A percentile compares a stretch with the other conserved stretches of the same genome.
These are phyloP conservation scores for Diaporthe citrichinensis DNA, from an alignment of 2,329 filamentous ascomycete species.

Conservation along the genomic window DNA sequence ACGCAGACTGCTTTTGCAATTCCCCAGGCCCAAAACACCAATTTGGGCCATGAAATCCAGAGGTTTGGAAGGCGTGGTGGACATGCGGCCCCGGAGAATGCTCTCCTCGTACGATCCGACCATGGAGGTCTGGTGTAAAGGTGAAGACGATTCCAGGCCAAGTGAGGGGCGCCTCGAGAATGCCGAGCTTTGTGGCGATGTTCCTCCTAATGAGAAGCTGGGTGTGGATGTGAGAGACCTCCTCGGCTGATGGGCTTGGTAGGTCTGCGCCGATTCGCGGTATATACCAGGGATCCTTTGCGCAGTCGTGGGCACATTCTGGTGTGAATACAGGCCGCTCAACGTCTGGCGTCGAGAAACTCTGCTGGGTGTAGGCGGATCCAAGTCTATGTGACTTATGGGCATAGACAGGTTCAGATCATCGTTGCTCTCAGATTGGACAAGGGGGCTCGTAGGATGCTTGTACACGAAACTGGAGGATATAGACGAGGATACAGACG, in stretches of 20 bases:
- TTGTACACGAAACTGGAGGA: conserved; percentile 87
- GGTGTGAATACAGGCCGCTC: conserved; percentile 53
- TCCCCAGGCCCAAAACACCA: conserved; percentile 89
- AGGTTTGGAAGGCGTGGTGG: conserved; percentile 92
- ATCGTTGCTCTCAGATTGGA: conserved; percentile 88
- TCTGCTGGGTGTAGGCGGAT: conserved; percentile 51
- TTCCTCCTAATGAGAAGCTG: conserved; percentile 55
- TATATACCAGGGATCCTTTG: conserved; percentile 60
- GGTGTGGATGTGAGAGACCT: conserved; percentile 78
- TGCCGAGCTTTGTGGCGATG: conserved; percentile 65
- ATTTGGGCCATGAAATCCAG: conserved; percentile 96
- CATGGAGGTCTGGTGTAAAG: conserved; percentile 92
- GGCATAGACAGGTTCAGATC: conserved; percentile 76
- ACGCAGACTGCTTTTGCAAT: conserved; percentile 86
- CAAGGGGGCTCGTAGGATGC: conserved; percentile 91
- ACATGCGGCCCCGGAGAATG: conserved; percentile 95
- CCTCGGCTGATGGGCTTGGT: conserved; percentile 84
- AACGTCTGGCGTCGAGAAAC: conserved; percentile 78
- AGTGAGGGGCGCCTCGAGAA: conserved; percentile 77
- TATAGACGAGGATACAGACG: conserved; percentile 78
- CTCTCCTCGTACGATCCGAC: conserved; percentile 98
- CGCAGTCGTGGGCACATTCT: conserved; percentile 37
- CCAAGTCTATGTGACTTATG: conserved; percentile 65
- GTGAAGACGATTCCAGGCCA: conserved; percentile 77
- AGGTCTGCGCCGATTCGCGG: conserved; percentile 74